These are phyloP conservation scores for Fusarium armeniacum DNA, from an alignment of 2,329 filamentous ascomycete species.

Conservation along the genomic window DNA sequence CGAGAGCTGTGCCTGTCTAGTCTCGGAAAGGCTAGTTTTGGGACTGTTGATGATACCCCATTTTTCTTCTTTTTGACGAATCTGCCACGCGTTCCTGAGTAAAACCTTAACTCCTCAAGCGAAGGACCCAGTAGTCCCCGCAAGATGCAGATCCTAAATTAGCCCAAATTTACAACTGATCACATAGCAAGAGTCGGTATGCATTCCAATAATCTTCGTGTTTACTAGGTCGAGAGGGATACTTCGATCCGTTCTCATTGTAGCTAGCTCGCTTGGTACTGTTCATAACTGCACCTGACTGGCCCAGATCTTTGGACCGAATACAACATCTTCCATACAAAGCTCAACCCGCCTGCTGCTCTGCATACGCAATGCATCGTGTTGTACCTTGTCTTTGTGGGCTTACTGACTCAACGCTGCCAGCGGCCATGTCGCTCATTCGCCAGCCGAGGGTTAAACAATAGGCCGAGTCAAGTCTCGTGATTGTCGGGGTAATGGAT, in stretches of 20 bases:
- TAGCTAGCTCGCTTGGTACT: slow-evolving; percentile 41
- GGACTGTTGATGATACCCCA: slow-evolving; percentile 34
- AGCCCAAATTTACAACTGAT: slow-evolving; percentile 9
- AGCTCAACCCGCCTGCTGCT: slow-evolving; percentile 23
- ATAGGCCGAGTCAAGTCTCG: slow-evolving; percentile 23
- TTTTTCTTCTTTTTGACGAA: slow-evolving; percentile 16
- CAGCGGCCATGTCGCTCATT: slow-evolving; percentile 26
- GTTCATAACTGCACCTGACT: slow-evolving; percentile 38
- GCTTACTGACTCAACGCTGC: slow-evolving; percentile 25
- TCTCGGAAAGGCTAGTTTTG: slow-evolving; percentile 25
- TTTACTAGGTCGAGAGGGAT: slow-evolving; percentile 44
- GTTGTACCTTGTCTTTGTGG: slow-evolving; percentile 8
- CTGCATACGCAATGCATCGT: slow-evolving; percentile 26
- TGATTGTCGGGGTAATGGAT: slow-evolving; percentile 38
- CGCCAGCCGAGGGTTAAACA: slow-evolving; percentile 23
- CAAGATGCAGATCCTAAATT: slow-evolving; percentile 24
- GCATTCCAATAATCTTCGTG: slow-evolving; percentile 50
- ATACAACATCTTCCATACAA: slow-evolving; percentile 26
- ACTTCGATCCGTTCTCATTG: slow-evolving; percentile 29
- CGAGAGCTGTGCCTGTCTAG: slow-evolving; percentile 5
- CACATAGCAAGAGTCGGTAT: slow-evolving; percentile 10
- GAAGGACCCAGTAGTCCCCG: slow-evolving; percentile 9
- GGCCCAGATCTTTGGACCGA: slow-evolving; percentile 29
- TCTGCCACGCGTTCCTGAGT: slow-evolving; percentile 35
- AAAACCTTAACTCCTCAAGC: slow-evolving; percentile 24